A percentile compares a stretch with the other conserved stretches of the same genome.
These are phyloP conservation scores for Quercus tomentella DNA, from an alignment of 331 rosid genomes.

Conservation along the genomic window DNA sequence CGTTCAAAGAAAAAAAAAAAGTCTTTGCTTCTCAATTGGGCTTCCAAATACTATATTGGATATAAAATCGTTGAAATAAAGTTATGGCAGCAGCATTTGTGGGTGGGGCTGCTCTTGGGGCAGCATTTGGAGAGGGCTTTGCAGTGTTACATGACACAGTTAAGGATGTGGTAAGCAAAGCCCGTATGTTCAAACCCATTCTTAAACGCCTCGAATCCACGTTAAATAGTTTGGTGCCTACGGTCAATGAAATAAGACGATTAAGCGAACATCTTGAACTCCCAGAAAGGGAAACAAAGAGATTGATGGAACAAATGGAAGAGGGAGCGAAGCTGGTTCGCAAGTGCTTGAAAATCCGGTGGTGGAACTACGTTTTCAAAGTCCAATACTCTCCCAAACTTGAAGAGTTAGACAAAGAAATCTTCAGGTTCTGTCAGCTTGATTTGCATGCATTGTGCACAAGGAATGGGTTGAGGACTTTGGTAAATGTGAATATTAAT, in stretches of 20 bases:
- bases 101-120: too few relatives aligned
- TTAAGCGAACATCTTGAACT: neutral
- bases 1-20: too few relatives aligned
- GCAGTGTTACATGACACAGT: neutral
- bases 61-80: too few relatives aligned
- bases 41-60: too few relatives aligned
- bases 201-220: neutral
- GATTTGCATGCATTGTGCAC: neutral
- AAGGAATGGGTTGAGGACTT: too few relatives aligned
- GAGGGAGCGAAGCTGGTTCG: neutral
- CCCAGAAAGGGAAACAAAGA: neutral
- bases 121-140: too few relatives aligned
- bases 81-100: too few relatives aligned
- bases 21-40: too few relatives aligned
- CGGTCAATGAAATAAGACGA: neutral
- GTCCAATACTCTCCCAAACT: neutral
- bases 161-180: neutral
- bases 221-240: neutral
- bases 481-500: too few relatives aligned
- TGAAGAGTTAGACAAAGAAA: neutral
- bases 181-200: neutral
- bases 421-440: neutral
- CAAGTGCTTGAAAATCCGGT: slow-evolving; percentile 19
- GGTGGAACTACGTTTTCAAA: neutral
- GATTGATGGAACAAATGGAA: neutral